Base-by-base conservation (phyloP, 2,329 filamentous ascomycete genomes). In the Orbilia ellipsospora region DNA sequence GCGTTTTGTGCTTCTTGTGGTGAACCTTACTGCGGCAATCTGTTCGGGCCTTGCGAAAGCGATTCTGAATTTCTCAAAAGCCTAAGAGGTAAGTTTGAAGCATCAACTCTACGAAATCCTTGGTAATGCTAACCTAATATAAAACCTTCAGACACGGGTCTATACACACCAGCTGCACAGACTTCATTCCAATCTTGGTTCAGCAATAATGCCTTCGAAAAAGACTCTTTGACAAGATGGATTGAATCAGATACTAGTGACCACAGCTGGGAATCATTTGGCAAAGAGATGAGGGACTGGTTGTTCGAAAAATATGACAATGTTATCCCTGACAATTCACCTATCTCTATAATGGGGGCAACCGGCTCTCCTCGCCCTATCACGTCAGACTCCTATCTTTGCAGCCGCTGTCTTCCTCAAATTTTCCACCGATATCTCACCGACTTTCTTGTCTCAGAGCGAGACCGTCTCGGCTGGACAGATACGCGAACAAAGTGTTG, bases 391-490 rank as follows among this genome's bases (percentile, higher is more conserved):
- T 59, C 57, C 0, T 65, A 69, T n/a, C 57, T 60, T n/a, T 75
- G 72, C n/a, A 50, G 13, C 26, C 45, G 20, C 15, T 75, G 72
- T 15, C 44, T 69, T 20, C 20, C 60, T 0, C 8, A 23, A 2
- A 64, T 75, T 4, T 75, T 63, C 23, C 52, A 75, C 20, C 13
- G n/a, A 13, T 31, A 65, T 26, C 57, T 75, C 15, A 61, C 44
- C 20, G 72, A 69, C 1, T 75, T 51, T 45, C 18, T 75, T 15
- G 31, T 75, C 16, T 64, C 72, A 18, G 64, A 75, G 42, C 59
- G 72, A 5, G 72, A 75, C 5, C 56, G 72, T 16, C 45, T 75
- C 2, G 72, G 72, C 7, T 75, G 64, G 64, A 75, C 52, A 6
- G 72, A 75, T 28, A 51, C 12, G 2, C 44, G 72, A 13, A 20